These are phyloP conservation scores for Candida michaelii DNA, from an alignment of 805 yeast genomes.

Conservation along the genomic window DNA sequence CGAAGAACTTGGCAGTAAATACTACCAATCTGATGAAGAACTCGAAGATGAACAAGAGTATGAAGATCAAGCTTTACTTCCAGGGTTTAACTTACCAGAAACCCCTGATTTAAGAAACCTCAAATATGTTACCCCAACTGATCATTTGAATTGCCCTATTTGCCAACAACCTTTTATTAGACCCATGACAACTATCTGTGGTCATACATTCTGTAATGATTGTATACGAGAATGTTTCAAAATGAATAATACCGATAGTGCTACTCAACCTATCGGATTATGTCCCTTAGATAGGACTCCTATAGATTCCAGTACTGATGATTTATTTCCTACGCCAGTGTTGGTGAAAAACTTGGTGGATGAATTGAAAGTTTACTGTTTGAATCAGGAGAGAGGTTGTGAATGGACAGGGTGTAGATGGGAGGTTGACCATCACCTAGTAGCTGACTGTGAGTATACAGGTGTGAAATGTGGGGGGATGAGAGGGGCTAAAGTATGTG, in stretches of 20 bases:
- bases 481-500: conserved; percentile 14
- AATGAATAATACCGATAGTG: conserved; percentile 24
- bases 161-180: conserved; percentile 63
- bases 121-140: conserved; percentile 30
- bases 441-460: conserved; percentile 33
- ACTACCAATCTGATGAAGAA: neutral
- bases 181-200: conserved; percentile 65
- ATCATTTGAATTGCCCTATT: conserved; percentile 54
- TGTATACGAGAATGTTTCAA: conserved; percentile 52
- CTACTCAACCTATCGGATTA: conserved; percentile 16
- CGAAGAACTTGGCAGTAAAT: neutral
- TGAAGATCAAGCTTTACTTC: neutral
- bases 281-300: conserved; percentile 67
- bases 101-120: conserved; percentile 30
- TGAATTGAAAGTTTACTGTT: conserved; percentile 57
- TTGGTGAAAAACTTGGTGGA: conserved; percentile 59
- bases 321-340: conserved; percentile 51
- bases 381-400: conserved; percentile 55
- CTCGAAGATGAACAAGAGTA: neutral
- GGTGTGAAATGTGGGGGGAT: conserved; percentile 34
- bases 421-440: conserved; percentile 53
- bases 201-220: conserved; percentile 63
- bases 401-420: conserved; percentile 57
- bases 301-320: conserved; percentile 32
- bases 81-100: conserved; percentile 1